Conservation (phyloP, 148 eudicot genomes). For the Hydrangea macrophylla region DNA sequence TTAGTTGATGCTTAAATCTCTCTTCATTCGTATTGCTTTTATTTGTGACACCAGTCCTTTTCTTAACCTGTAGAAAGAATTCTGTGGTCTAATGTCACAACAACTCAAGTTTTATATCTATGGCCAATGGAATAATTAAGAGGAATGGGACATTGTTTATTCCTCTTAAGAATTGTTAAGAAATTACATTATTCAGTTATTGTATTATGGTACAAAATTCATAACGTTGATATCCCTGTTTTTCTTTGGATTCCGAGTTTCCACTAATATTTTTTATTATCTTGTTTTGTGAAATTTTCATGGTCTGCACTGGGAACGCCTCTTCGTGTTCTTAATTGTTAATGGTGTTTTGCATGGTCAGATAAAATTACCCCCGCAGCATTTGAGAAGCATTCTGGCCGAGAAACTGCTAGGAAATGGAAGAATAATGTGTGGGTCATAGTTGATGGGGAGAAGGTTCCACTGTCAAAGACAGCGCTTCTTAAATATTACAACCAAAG, state of each 20-base stretch:
- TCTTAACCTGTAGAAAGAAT: not conserved
- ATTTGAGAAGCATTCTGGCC: constrained; percentile 76
- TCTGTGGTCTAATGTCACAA: not conserved
- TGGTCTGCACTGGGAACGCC: too few species aligned
- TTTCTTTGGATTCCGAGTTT: constrained; percentile 4
- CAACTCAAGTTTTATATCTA: not conserved
- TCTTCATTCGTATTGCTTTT: not conserved
- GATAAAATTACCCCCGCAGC: constrained; percentile 67
- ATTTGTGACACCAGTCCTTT: not conserved
- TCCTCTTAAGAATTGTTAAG: too few species aligned
- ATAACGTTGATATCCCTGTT: not conserved
- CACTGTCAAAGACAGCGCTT: constrained; percentile 53
- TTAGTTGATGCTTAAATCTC: constrained; percentile 7
- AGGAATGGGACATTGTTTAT: not conserved
- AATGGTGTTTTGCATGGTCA: constrained; percentile 14
- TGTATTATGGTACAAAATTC: not conserved
- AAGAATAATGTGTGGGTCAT: constrained; percentile 67
- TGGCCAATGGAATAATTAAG: not conserved
- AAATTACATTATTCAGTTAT: too few species aligned
- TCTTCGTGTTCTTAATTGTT: not conserved
- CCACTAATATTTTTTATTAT: not conserved
- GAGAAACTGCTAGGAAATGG: constrained; percentile 69
- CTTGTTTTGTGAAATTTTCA: constrained; percentile 12
- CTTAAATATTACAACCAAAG: constrained; percentile 53
- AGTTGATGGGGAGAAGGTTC: constrained; percentile 63